Evolutionary conservation across 83 land plant genomes (phyloP), one percentile per base, ranked within the genome.

Genomic region (Larix sibirica): DNA sequence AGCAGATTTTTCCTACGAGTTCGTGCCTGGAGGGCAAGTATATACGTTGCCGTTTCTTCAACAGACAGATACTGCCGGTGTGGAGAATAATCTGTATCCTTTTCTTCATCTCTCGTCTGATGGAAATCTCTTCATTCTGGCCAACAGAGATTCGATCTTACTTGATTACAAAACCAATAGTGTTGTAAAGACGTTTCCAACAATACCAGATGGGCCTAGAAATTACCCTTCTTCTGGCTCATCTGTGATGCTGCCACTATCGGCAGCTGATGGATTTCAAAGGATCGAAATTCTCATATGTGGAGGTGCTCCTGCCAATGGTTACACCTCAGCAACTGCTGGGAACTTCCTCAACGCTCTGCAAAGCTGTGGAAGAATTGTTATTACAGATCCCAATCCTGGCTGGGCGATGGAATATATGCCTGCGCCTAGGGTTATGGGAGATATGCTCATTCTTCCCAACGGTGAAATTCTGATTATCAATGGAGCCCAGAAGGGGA

Each of bases 81-180:
- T 16, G 1, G 82, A 88, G 36, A 88, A 73, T 80, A 88, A 83
- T 54, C 85, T 28, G 47, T 83, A 80, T 9, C 84, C 60, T 1
- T 87, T 83, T 77, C 80, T 92, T 21, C 90, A 90, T 42, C 87
- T 93, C 14, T 82, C 83, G 7, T 82, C 91, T 5, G 91, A 89
- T 59, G 90, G 93, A 3, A 87, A 85, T 79, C 91, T 92, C 47
- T 92, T 88, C 85, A 85, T 93, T 21, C 90, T 93, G 81, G 93
- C 95, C 42, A 93, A 93, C 82, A 62, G 84, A 50, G 86, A 83
- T 50, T 90, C 95, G 44, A 90, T 93, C 56, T 7, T 89, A 71
- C 84, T 84, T 66, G 85, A 93, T 75, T 88, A 91, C 87, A 54
- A 54, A 54, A 83, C 26, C 18, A 77, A 85, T 36, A 24, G 56